Evolutionary conservation across 2,329 filamentous ascomycete species (phyloP), one percentile per base, ranked within the genome.

Genomic region (Microdochium nivale): DNA sequence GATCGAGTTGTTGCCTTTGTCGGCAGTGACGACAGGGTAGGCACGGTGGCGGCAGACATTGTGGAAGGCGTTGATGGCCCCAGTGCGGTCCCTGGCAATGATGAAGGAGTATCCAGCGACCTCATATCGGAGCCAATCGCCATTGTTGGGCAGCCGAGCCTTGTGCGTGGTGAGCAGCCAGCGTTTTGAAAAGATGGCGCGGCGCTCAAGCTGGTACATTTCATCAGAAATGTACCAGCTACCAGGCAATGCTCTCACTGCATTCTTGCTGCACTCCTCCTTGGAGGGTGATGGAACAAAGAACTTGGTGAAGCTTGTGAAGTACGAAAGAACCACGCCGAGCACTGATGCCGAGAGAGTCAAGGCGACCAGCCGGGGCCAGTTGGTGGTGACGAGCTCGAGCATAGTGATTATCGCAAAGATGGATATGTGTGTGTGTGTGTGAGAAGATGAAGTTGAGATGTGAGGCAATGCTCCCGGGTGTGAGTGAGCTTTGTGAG

Each of bases 41-140:
- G 81, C 81, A 7, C 81, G 71, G 61, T 84, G 81, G 2, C 81
- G 68, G 64, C 81, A 84, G 33, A 83, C 70, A 58, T 84, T 84
- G 66, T 84, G 81, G 61, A 84, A 83, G 16, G 73, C 80, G 52
- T 79, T 76, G 63, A 83, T 74, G 5, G 72, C 70, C 10, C 73
- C 73, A 9, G 75, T 65, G 25, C 75, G 71, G 59, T 81, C 77
- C 16, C 65, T 66, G 50, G 71, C 67, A 11, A 83, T 62, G 57
- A 83, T 66, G 61, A 84, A 78, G 24, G 78, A 69, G 63, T 76
- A 82, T 13, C 75, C 79, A 7, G 79, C 78, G 4, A 80, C 63
- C 13, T 76, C 70, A 54, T 74, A 83, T 21, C 75, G 72, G 25
- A 81, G 69, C 65, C 77, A 85, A 60, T 83, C 77, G 4, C 81